Base-by-base conservation (phyloP, 2,329 filamentous ascomycete genomes). In the Colletotrichum truncatum region DNA sequence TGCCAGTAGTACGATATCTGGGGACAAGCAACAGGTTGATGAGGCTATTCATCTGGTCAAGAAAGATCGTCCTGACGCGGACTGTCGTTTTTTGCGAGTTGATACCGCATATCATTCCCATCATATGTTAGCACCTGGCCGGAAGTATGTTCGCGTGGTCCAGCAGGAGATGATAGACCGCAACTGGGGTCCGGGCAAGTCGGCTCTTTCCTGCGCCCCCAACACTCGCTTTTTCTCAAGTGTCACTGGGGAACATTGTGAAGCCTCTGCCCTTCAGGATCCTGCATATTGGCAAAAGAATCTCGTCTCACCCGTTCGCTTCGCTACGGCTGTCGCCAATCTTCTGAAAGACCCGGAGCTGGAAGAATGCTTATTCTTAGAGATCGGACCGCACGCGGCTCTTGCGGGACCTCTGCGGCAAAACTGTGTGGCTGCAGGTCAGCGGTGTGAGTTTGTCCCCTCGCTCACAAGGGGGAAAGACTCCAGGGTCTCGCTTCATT, bases 231-330 rank as follows among this genome's bases (percentile, higher is more conserved):
- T 57, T 5, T n/a, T 48, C 12, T 57, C 71, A 5, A 73, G 69
- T 4, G 76, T 80, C 1, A 74, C 73, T 1, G 72, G 71, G 1
- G 64, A 72, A 6, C 26, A 70, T 54, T 66, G 74, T 68, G 48
- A 1, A 23, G n/a, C 1, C 11, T 8, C 39, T 16, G n/a, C 4
- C 6, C 28, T 6, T 39, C 28, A 3, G 12, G 38, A n/a, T 4
- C 16, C 28, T 3, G 39, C 12, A 4, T 59, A 59, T 4, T 59
- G 55, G 55, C 16, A 12, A 11, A 14, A 16, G 4, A 59, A 59
- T 16, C 45, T 60, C 4, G 28, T 21, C 2, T 53, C 45, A 2
- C 46, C 43, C 5, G 55, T 59, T 6, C 16, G 25, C 2, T 60
- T 60, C 8, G 14, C 34, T 16, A 25, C 45, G 5, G 56, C 46